phyloP scores from a whole-genome alignment of 768 basidiomycete genomes.

The Mycena haematopus region DNA sequence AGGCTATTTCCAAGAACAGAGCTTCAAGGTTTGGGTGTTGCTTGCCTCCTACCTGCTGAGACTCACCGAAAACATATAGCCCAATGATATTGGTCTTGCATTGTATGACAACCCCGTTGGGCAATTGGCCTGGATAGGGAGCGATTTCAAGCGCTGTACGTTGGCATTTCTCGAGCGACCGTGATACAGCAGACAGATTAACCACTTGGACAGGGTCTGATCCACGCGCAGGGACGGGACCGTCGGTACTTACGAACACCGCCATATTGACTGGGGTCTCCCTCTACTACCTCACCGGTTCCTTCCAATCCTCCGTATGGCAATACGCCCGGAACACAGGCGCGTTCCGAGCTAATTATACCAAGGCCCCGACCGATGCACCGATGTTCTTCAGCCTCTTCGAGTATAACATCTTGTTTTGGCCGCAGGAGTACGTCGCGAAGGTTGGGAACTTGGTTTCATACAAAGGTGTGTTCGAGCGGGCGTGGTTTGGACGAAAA shows the following conservation, averaged over 20 bases:
- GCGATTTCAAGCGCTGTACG: constrained; percentile 27
- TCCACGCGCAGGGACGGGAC: constrained; percentile 25
- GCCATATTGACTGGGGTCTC: constrained; percentile 33
- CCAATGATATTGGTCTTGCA: constrained; percentile 35
- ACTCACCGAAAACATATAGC: constrained; percentile 15
- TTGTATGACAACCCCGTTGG: constrained; percentile 36
- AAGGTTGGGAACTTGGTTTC: constrained; percentile 19
- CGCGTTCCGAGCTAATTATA: constrained; percentile 1
- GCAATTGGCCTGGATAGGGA: constrained; percentile 35
- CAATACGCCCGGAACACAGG: constrained; percentile 26
- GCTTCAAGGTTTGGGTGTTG: constrained; percentile 2
- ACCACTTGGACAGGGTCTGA: constrained; percentile 13
- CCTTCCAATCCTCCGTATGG: constrained; percentile 31
- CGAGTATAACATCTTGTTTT: constrained; percentile 15
- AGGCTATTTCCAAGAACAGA: constrained; percentile 12
- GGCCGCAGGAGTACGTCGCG: constrained; percentile 18
- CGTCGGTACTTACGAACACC: constrained; percentile 9
- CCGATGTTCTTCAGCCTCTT: constrained; percentile 23
- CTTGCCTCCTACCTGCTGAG: neutral
- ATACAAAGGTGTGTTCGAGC: constrained; percentile 21
- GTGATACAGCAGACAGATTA: neutral
- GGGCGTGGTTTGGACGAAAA: neutral
- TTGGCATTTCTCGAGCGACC: neutral
- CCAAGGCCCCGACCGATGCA: constrained; percentile 19
- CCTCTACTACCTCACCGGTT: constrained; percentile 34